Evolutionary conservation across 2,329 filamentous ascomycete species (phyloP).

Genomic region (Erysiphe neolycopersici): DNA sequence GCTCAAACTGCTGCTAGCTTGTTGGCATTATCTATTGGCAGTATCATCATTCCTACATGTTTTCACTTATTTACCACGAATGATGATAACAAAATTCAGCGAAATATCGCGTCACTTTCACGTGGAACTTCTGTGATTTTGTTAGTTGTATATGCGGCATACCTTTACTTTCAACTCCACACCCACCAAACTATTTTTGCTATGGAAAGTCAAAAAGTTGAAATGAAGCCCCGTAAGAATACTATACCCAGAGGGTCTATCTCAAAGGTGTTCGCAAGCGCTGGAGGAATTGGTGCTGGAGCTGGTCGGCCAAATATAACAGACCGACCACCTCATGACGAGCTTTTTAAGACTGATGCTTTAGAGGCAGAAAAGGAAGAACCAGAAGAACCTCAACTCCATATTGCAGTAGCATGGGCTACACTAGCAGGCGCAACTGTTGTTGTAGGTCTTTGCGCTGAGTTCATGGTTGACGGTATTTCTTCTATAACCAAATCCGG

Average conservation of each 20-base stretch:
- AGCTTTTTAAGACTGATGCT: conserved; percentile 17
- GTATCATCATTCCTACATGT: conserved; percentile 71
- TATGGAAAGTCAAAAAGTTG: conserved; percentile 50
- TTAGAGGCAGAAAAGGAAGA: conserved; percentile 37
- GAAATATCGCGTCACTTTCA: conserved; percentile 33
- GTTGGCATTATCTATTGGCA: conserved; percentile 43
- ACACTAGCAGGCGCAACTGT: conserved; percentile 47
- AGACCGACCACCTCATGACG: conserved; percentile 10
- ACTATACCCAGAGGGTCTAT: conserved; percentile 12
- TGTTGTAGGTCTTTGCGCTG: conserved; percentile 47
- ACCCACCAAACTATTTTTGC: conserved; percentile 64
- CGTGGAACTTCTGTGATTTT: conserved; percentile 57
- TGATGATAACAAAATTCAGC: conserved; percentile 12
- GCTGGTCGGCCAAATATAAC: conserved; percentile 8
- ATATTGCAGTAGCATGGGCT: conserved; percentile 41
- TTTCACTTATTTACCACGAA: conserved; percentile 30
- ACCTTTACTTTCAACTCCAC: conserved; percentile 76
- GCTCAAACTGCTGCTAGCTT: conserved; percentile 61
- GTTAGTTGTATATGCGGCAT: conserved; percentile 56
- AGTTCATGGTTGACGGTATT: conserved; percentile 54
- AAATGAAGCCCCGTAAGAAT: conserved; percentile 24
- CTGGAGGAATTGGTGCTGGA: conserved; percentile 11
- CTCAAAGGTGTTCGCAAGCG: conserved; percentile 10
- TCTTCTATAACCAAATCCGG: conserved; percentile 41
- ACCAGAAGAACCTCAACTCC: conserved; percentile 46